A percentile compares a stretch with the other conserved stretches of the same genome.
Evolutionary conservation across 345 rosid genomes (phyloP).

Genomic region (Salix exigua): DNA sequence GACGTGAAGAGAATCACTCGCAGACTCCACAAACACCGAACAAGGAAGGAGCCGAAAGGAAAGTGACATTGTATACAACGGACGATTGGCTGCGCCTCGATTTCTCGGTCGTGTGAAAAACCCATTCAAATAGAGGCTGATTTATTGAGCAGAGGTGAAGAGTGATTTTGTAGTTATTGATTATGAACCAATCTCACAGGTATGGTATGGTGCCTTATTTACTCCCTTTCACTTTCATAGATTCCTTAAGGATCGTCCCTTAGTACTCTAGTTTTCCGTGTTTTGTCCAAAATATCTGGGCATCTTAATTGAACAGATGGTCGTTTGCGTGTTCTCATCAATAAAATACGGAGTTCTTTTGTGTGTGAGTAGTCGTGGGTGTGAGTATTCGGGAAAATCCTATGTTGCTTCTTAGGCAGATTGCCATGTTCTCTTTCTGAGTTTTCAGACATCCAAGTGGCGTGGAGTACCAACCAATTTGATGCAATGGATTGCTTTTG

Average conservation of each 20-base stretch:
- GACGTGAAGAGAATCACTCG: too few species aligned
- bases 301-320: not conserved
- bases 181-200: too few species aligned
- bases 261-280: not conserved
- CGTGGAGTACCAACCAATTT: too few species aligned
- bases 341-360: not conserved
- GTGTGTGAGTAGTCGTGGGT: too few species aligned
- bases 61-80: not conserved
- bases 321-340: not conserved
- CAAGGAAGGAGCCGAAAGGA: not conserved
- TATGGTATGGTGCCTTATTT: not conserved
- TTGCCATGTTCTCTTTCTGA: too few species aligned
- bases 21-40: too few species aligned
- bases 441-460: not conserved
- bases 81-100: not conserved
- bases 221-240: not conserved
- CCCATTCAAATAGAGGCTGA: not conserved
- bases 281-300: not conserved
- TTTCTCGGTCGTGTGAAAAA: not conserved
- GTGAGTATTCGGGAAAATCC: not conserved
- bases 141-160: not conserved
- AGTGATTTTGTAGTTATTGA: not conserved
- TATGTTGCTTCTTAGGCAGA: not conserved
- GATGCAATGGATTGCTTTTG: not conserved
- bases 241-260: not conserved